Evolutionary conservation across 768 basidiomycete species (phyloP), one percentile per base, ranked within the genome.

Genomic region (Fomitopsis serialis): DNA sequence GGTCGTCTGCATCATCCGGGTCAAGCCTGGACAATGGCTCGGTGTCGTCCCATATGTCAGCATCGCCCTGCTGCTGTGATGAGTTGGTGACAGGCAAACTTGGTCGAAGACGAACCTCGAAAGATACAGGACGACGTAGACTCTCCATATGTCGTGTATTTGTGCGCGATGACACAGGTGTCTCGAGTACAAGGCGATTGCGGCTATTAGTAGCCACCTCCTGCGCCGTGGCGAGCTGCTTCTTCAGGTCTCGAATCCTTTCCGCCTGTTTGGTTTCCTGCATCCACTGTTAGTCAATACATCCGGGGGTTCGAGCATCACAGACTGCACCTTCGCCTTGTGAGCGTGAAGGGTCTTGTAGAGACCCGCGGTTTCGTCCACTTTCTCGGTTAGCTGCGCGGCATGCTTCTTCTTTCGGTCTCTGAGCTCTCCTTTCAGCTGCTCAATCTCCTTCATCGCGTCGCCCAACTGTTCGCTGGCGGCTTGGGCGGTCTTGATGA

Each of bases 251-350:
- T 6, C n/a, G 5, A 19, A 53, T 53, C 45, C 24, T 53, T 19
- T 19, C 44, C 44, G 45, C 34, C 45, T 53, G 52, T 21, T 37
- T 53, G 11, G 32, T 21, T 36, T 34, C 52, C 52, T 53, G 32
- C 23, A 43, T 7, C 11, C 22, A 10, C 19, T 34, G 22, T 34
- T 17, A 13, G 50, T n/a, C 8, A 25, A 10, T 12, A 3, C 13
- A 44, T 17, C 42, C 12, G 32, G 19, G 40, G 9, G 19, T 15
- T 6, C 6, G 6, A 40, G 37, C 3, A 22, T 22, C 47, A 40
- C 9, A 50, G 27, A 40, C 27, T 13, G 15, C 22, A 46, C 52
- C 29, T 53, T 53, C 8, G 45, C 44, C 52, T 53, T 53, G 22
- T 53, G 52, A 17, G 52, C 43, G n/a, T 25, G 25, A 10, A 53